These are phyloP conservation scores for Ophiobolus disseminans DNA, from an alignment of 2,329 filamentous ascomycete species.

Conservation along the genomic window DNA sequence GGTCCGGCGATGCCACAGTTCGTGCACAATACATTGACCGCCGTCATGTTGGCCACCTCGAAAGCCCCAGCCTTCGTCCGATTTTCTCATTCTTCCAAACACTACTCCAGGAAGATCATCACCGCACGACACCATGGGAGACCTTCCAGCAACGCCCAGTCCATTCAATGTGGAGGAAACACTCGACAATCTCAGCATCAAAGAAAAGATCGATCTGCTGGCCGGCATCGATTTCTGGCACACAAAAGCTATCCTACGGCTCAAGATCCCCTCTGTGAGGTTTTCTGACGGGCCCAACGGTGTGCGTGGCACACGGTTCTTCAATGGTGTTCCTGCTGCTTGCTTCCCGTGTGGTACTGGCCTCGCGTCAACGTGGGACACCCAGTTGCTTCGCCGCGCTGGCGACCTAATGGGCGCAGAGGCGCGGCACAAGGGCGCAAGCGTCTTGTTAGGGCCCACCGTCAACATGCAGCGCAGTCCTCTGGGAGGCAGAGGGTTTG, in stretches of 20 bases:
- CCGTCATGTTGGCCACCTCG: too few relatives aligned
- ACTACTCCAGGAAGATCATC: too few relatives aligned
- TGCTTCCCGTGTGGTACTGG: slow-evolving; percentile 77
- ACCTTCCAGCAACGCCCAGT: not conserved
- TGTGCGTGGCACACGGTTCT: slow-evolving; percentile 67
- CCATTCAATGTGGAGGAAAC: not conserved
- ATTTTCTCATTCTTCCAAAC: too few relatives aligned
- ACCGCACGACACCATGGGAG: not conserved
- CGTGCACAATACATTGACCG: too few relatives aligned
- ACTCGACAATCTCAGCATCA: not conserved
- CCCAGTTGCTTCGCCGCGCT: slow-evolving; percentile 27
- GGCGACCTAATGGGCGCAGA: slow-evolving; percentile 35
- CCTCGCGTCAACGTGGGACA: slow-evolving; percentile 52
- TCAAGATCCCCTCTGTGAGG: not conserved
- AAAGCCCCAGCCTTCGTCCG: too few relatives aligned
- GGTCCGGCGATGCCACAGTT: too few relatives aligned
- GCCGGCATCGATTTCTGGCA: slow-evolving; percentile 12
- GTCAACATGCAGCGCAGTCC: slow-evolving; percentile 29
- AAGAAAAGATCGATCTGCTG: slow-evolving; percentile 5
- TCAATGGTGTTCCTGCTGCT: slow-evolving; percentile 69
- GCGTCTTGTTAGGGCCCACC: slow-evolving; percentile 19
- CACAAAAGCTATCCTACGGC: slow-evolving; percentile 12
- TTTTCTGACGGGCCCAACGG: slow-evolving; percentile 75
- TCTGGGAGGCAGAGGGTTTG: slow-evolving; percentile 13
- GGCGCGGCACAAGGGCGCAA: slow-evolving; percentile 6